Base-by-base conservation (phyloP, 768 basidiomycete species). In the Hericium coralloides region DNA sequence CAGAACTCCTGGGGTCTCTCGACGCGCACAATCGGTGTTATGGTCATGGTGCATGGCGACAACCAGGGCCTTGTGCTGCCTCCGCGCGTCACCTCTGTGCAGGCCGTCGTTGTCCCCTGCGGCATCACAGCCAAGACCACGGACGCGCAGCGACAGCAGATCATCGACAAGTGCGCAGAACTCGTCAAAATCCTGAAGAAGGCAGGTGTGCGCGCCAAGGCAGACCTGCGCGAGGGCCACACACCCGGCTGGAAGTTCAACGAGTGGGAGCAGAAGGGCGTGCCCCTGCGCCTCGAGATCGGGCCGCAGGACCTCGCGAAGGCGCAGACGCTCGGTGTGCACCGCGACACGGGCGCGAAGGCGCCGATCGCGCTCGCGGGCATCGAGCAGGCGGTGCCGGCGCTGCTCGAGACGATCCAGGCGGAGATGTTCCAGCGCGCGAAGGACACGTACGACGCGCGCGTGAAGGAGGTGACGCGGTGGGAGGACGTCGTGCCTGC, bases 221-320 rank as follows among this genome's bases (percentile, higher is more conserved):
- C 92, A 1, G 97, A 99, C 74, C 74, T 94, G 60, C 76, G 95
- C 58, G 97, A 98, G 3, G 93, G 90, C 8, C 97, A 98, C 72
- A 98, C 95, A 26, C 97, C 97, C 10, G 97, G 97, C 31, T 98
- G 88, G 76, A 99, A 99, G 75, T 99, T 97, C 77, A 97, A 98
- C 68, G 92, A 98, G 66, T 98, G 95, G 94, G 97, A 99, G 76
- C 88, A 98, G 73, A 92, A 95, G 89, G 97, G 97, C 68, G 94
- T 98, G 45, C 97, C 97, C 12, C 78, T 99, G 60, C 93, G 97
- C 62, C 87, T 99, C 60, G 97, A 99, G 74, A 85, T 98, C 64
- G 97, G 97, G 6, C 97, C 97, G 45, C 84, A 89, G 60, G 95
- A 98, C 70, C 76, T 98, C 61, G 79, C 80, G 49, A 89, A 92